A percentile compares a stretch with the other conserved stretches of the same genome.
These are phyloP conservation scores for Sarcodon aspratus DNA, from an alignment of 768 basidiomycete genomes.

Conservation along the genomic window DNA sequence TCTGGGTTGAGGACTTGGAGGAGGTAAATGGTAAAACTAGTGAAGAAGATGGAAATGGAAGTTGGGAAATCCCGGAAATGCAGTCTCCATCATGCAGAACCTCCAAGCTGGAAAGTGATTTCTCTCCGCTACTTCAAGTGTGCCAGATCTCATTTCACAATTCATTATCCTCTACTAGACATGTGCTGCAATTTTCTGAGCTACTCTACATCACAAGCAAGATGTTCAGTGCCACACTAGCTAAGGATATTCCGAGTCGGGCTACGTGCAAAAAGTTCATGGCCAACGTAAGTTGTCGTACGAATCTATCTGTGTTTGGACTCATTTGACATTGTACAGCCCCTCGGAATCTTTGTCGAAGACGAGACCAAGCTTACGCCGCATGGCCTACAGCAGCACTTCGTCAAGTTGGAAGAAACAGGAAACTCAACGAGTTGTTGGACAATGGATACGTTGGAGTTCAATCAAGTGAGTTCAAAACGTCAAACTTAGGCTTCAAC, in stretches of 20 bases:
- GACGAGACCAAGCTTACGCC: slow-evolving; percentile 98
- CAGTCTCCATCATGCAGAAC: no score
- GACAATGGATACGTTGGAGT: slow-evolving; percentile 98
- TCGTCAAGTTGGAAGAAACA: slow-evolving; percentile 90
- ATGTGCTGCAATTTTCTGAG: slow-evolving; percentile 99
- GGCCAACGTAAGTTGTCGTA: slow-evolving; percentile 68
- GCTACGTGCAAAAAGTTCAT: slow-evolving; percentile 99
- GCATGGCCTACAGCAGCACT: slow-evolving; percentile 97
- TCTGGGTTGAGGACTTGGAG: no score
- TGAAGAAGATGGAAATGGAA: no score
- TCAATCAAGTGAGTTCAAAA: slow-evolving; percentile 74
- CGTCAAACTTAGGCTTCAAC: background rate
- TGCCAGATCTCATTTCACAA: slow-evolving; percentile 32
- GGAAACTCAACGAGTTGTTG: slow-evolving; percentile 91
- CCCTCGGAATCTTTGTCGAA: slow-evolving; percentile 98
- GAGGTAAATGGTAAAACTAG: no score
- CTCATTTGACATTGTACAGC: slow-evolving; percentile 35
- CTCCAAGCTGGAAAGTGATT: no score
- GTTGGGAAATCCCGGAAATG: no score
- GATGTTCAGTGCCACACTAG: slow-evolving; percentile 99
- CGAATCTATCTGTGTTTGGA: background rate
- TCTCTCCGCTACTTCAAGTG: no score
- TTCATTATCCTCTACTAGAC: slow-evolving; percentile 78
- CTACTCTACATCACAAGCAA: slow-evolving; percentile 99
- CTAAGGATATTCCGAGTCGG: slow-evolving; percentile 96